Conservation (phyloP, 129 eudicot species). For the Saposhnikovia divaricata region DNA sequence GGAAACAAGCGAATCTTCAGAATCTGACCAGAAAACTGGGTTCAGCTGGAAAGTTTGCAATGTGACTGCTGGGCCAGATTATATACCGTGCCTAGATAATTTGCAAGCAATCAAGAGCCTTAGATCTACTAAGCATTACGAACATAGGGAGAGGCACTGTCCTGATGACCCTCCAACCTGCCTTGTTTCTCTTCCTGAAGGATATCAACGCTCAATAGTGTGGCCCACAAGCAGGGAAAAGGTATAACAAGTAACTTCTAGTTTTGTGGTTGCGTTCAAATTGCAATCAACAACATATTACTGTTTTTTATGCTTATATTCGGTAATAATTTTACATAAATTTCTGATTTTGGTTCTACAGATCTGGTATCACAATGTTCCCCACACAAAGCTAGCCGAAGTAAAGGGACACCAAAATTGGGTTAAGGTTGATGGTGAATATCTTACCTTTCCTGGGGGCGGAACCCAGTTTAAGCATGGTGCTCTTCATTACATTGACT, state of each 20-base stretch:
- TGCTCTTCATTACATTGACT: constrained; percentile 52
- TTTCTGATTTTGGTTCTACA: constrained; percentile 13
- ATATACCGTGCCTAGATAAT: constrained; percentile 54
- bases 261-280: neutral
- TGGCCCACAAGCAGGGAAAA: constrained; percentile 58
- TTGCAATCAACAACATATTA: neutral
- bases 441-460: constrained; percentile 54
- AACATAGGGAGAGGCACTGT: constrained; percentile 61
- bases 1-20: constrained; percentile 19
- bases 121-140: constrained; percentile 34
- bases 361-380: constrained; percentile 56
- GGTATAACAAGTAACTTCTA: constrained; percentile 20
- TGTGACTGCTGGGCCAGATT: constrained; percentile 36
- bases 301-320: neutral
- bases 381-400: constrained; percentile 42
- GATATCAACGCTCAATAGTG: constrained; percentile 35
- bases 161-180: constrained; percentile 54
- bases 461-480: constrained; percentile 56
- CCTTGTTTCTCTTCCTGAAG: constrained; percentile 41
- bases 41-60: constrained; percentile 45
- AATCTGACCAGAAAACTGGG: constrained; percentile 10
- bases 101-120: constrained; percentile 30
- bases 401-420: constrained; percentile 57
- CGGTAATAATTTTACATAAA: neutral
- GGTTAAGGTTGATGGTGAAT: constrained; percentile 57